Evolutionary conservation across 2,329 filamentous ascomycete genomes (phyloP).

Genomic region (Scedosporium aurantiacum): DNA sequence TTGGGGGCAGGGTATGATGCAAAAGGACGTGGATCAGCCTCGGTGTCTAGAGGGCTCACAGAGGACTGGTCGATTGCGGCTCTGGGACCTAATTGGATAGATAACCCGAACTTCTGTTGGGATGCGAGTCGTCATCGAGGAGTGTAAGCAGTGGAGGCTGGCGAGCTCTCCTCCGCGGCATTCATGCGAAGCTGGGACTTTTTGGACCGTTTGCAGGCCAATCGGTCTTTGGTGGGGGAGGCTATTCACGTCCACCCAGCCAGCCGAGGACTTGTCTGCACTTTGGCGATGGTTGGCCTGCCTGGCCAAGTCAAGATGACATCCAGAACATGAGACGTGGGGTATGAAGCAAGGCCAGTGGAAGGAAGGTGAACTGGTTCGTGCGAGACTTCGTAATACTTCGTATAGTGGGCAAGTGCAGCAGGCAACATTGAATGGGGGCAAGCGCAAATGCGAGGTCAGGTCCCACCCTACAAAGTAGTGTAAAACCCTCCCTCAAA

Average conservation of each 20-base stretch:
- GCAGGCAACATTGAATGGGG: too few species aligned
- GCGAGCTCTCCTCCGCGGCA: not conserved
- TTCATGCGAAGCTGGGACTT: not conserved
- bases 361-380: too few species aligned
- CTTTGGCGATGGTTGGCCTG: not conserved
- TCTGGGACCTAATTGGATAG: too few species aligned
- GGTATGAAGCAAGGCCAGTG: not conserved
- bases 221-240: not conserved
- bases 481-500: too few species aligned
- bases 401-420: too few species aligned
- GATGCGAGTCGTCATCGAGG: not conserved
- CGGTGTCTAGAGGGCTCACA: too few species aligned
- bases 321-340: not conserved
- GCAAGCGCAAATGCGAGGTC: too few species aligned
- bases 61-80: too few species aligned
- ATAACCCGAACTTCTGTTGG: not conserved
- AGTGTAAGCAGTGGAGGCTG: not conserved
- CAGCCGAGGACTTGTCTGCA: not conserved
- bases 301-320: not conserved
- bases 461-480: too few species aligned
- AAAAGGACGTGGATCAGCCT: too few species aligned
- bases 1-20: too few species aligned
- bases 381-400: too few species aligned
- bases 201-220: not conserved
- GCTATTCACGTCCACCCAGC: not conserved